Base-by-base conservation (phyloP, 2,329 filamentous ascomycete genomes). In the Apiospora kogelbergensis region DNA sequence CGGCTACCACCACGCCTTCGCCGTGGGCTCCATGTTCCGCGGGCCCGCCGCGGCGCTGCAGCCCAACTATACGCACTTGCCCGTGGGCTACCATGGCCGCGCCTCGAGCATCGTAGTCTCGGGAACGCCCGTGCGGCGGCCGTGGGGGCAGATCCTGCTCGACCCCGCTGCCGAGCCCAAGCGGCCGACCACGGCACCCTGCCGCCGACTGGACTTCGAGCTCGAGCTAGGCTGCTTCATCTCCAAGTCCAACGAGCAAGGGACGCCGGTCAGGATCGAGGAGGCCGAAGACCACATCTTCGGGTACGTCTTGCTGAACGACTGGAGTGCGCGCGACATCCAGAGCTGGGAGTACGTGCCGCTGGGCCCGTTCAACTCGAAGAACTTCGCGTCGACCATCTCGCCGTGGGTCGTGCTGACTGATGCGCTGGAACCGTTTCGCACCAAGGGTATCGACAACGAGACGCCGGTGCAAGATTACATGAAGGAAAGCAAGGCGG, bases 271-370 rank as follows among this genome's bases (percentile, higher is more conserved):
- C 24, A 80, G 83, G 0, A 86, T 95, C 26, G 80, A 82, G 2
- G 81, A 90, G 60, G 93, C 93, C 0, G 89, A 90, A 67, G 86
- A 93, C 22, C 85, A 90, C 74, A 85, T 97, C 37, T 96, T 96
- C 76, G 93, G 93, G 17, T 85, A 93, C 33, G 93, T 96, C 0
- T 80, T 97, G 69, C 87, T 97, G 84, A 97, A 97, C 74, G 93
- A 97, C 80, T 97, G 93, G 93, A 93, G 90, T 68, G 93, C 93
- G 5, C 84, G 93, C 71, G 93, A 96, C 74, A 90, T 96, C 65
- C 93, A 97, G 77, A 87, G 87, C 0, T 96, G 92, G 92, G 93
- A 97, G 79, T 95, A 95, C 73, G 86, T 95, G 10, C 93, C 93
- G 0, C 81, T 95, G 9, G 93, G 93, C 0, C 93, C 93, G 0